Evolutionary conservation across 106 monocot genomes (phyloP), one percentile per base, ranked within the genome.

Genomic region (Gastrodia elata): DNA sequence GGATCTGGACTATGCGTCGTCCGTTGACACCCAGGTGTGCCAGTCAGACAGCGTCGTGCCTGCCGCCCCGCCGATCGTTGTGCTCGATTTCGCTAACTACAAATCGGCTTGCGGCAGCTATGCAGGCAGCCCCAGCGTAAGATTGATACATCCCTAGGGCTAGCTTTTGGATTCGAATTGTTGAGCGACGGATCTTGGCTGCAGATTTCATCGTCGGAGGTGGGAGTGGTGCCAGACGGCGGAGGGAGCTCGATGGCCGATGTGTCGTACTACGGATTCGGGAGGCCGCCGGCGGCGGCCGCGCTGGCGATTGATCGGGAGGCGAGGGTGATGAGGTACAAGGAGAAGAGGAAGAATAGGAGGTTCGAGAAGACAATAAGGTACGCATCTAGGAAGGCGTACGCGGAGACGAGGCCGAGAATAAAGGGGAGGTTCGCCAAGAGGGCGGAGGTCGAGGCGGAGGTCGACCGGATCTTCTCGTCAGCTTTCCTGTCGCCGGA

Each of bases 391-490:
- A 67, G 88, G 55, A 88, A 88, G 73, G 88, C 88, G 13, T 88
- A 88, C 36, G 88, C 88, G 52, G 88, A 88, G 80, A 88, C 82
- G 44, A 73, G 88, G 73, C 88, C 88, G 22, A 37, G 88, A 75
- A 85, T 88, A 69, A 85, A 85, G 74, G 88, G 88, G 1, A 70
- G 85, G 48, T 88, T 88, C 72, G 88, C 88, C 22, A 85, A 88
- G 82, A 76, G 88, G 42, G 27, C 78, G n/a, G 81, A 84, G 61
- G 37, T 70, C n/a, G 88, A 78, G 33, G 28, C 77, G 14, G 82
- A 73, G 58, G 74, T 61, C 71, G 80, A 71, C 38, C 48, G 14
- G 3, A 57, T 78, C 42, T 75, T 72, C 43, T 57, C 77, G 32
- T 77, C 84, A 30, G 74, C 22, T 0, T 52, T 78, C 55, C 9